Evolutionary conservation across 2,329 filamentous ascomycete genomes (phyloP).

Genomic region (Penicillium sumatraense): DNA sequence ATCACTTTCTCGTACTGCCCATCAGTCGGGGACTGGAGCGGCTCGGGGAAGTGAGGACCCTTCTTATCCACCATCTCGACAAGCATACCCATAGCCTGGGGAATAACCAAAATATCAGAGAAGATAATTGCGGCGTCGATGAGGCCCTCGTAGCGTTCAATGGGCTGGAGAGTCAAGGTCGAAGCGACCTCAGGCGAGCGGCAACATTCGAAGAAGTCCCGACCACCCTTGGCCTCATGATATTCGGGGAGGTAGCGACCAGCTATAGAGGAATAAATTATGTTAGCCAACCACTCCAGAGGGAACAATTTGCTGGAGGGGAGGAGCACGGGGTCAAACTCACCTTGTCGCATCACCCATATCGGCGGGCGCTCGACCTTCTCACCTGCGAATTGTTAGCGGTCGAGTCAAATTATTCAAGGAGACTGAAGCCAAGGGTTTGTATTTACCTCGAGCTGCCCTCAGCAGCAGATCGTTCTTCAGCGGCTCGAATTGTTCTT

Average conservation of each 20-base stretch:
- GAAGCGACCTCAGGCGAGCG: slow-evolving; percentile 90
- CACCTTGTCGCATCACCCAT: slow-evolving; percentile 99
- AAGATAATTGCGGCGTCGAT: slow-evolving; percentile 98
- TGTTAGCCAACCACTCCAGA: slow-evolving; percentile 1
- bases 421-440: too few species aligned
- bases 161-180: slow-evolving; percentile 89
- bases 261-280: slow-evolving; percentile 57
- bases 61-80: slow-evolving; percentile 99
- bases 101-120: slow-evolving; percentile 96
- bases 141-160: slow-evolving; percentile 87
- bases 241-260: slow-evolving; percentile 98
- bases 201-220: slow-evolving; percentile 98
- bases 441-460: slow-evolving; percentile 78
- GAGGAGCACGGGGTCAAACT: slow-evolving; percentile 26
- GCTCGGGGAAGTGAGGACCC: slow-evolving; percentile 90
- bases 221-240: slow-evolving; percentile 86
- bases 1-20: slow-evolving; percentile 81
- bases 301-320: background rate
- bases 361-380: slow-evolving; percentile 90
- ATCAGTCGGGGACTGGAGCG: slow-evolving; percentile 78
- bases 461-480: slow-evolving; percentile 92
- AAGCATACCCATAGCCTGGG: slow-evolving; percentile 97
- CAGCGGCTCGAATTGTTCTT: slow-evolving; percentile 75
- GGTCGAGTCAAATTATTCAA: too few species aligned
- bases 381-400: slow-evolving; percentile 66